Evolutionary conservation across 2,329 filamentous ascomycete species (phyloP), one percentile per base, ranked within the genome.

Genomic region (Penicillium expansum): DNA sequence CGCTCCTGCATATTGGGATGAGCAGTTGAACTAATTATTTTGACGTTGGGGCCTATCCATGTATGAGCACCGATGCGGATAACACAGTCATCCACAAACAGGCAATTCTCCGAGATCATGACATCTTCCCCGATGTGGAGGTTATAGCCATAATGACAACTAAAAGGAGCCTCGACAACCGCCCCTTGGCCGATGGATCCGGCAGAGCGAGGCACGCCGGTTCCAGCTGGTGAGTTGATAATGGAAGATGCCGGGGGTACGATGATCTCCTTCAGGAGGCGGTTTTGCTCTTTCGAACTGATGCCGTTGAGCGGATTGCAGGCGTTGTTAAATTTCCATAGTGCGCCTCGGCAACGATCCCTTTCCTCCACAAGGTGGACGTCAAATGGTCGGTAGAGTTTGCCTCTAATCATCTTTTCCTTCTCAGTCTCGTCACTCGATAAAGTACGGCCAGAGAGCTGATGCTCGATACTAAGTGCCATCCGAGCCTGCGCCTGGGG

Each of bases 131-230:
- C 92, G 63, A 99, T 89, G 47, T 84, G 83, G 66, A 97, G 89
- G 72, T 99, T 97, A 77, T 96, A 97, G 0, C 94, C 94, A 69
- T 97, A 97, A 68, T 97, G 92, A 71, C 93, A 97, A 45, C 83
- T 87, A 73, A 99, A 97, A 0, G 93, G 93, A 3, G 90, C 86
- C 68, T 96, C 91, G 27, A 99, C 89, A 41, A 87, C 81, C 5
- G 90, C 88, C 54, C 88, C 85, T 16, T 86, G 83, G n/a, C 91
- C 91, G 5, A 94, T 83, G 24, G 83, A 55, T 84, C 90, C 54
- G 78, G 61, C 58, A 70, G 64, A 83, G 80, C 39, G 80, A 80
- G 52, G 83, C 72, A 10, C 82, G 76, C 44, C 81, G 80, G 78
- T 76, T 64, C 82, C 75, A 6, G 79, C 79, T 2, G 83, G 82